Base-by-base conservation (phyloP, 768 basidiomycete genomes). In the Tulasnella sp. region DNA sequence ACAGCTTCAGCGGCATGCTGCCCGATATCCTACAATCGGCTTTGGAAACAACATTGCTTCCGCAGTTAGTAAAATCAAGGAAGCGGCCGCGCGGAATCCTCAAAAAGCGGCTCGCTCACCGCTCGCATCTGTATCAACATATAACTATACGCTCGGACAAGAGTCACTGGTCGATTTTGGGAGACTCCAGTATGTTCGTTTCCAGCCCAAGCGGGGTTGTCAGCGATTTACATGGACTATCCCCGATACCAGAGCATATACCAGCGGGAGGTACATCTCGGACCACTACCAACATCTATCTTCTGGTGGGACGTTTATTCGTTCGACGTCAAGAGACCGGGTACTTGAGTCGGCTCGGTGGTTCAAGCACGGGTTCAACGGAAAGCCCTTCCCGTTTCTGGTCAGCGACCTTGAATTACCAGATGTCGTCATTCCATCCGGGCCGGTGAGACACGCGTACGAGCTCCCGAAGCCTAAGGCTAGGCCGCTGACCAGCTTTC, bases 311-410 rank as follows among this genome's bases (percentile, higher is more conserved):
- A 57, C 70, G 16, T 78, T 78, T 40, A 61, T 78, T 37, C 77
- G 77, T 35, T 32, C 77, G 15, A 73, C 51, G 5, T 29, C 42
- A 23, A 73, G n/a, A 18, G 42, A 46, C 37, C 77, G 77, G 13
- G 46, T 78, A 7, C 23, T 70, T 32, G 77, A 78, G 73, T 75
- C 77, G 0, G 26, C 72, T 42, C 77, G 77, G 29, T 78, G 72
- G 77, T 78, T 78, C 40, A 74, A 51, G 32, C 72, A 78, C 20
- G 77, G 72, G 1, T 78, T 78, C 48, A 29, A 78, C 13, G 77
- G 42, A 7, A 40, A 32, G 7, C 7, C 44, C 48, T 74, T 48
- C n/a, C 37, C 77, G 9, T 23, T 55, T n/a, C 39, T 26, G 23
- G 67, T 29, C 75, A 35, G 23, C 9, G 16, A 29, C 6, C 32